Conservation (phyloP, 2,329 filamentous ascomycete genomes). For the Fusarium sterilihyphosum region DNA sequence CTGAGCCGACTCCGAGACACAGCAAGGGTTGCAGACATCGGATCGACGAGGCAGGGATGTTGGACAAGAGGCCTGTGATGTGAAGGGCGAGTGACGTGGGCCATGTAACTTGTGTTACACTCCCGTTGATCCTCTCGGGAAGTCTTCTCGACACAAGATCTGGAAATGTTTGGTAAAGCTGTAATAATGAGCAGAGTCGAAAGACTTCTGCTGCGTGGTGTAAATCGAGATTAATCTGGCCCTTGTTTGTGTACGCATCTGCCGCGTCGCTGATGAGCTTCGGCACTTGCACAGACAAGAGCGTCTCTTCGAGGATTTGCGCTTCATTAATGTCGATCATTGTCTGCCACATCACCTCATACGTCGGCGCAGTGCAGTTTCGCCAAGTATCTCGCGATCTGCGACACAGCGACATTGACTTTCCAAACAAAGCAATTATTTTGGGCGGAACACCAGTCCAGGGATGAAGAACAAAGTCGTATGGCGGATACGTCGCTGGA, state of each 20-base stretch:
- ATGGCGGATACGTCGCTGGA: background rate
- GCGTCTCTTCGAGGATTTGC: slow-evolving; percentile 27
- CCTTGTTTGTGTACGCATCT: background rate
- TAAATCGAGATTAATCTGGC: slow-evolving; percentile 38
- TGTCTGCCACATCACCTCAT: slow-evolving; percentile 34
- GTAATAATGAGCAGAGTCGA: slow-evolving; percentile 49
- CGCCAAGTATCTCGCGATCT: slow-evolving; percentile 33
- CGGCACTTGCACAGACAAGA: slow-evolving; percentile 28
- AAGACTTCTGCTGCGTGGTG: slow-evolving; percentile 51
- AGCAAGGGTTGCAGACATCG: slow-evolving; percentile 19
- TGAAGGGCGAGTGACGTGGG: slow-evolving; percentile 28
- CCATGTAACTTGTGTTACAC: slow-evolving; percentile 18
- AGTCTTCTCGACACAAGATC: slow-evolving; percentile 46
- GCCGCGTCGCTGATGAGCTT: slow-evolving; percentile 1
- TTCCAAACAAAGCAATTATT: slow-evolving; percentile 33
- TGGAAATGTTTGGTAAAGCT: slow-evolving; percentile 53
- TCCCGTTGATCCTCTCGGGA: slow-evolving; percentile 26
- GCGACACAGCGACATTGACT: slow-evolving; percentile 35
- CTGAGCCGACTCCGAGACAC: slow-evolving; percentile 18
- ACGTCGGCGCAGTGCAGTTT: slow-evolving; percentile 28
- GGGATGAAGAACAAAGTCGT: slow-evolving; percentile 30
- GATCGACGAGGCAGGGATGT: slow-evolving; percentile 16
- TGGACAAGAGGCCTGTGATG: slow-evolving; percentile 7
- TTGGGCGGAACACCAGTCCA: slow-evolving; percentile 35
- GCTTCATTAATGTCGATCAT: slow-evolving; percentile 34